Base-by-base conservation (phyloP, 352 stramenopile species). In the Pythium chondricola region DNA sequence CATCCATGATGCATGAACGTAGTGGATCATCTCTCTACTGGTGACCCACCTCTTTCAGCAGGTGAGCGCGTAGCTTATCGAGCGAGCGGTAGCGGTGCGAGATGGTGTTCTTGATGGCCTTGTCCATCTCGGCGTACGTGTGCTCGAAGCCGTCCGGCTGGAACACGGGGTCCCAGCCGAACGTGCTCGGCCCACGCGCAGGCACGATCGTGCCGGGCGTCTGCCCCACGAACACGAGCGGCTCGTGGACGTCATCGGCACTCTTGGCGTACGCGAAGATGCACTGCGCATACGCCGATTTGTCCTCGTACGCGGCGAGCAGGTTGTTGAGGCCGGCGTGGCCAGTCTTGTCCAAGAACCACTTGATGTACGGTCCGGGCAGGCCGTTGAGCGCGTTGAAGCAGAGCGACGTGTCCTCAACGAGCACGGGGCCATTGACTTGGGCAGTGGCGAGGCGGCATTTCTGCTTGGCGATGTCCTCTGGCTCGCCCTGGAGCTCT, bases 291-390 rank as follows among this genome's bases (percentile, higher is more conserved):
- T 98, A 98, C 4, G 94, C 96, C 39, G 77, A 88, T 63, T 98
- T 98, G 76, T 98, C 95, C 31, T 93, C 73, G 60, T 97, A 98
- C 6, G 76, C 92, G 11, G 73, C 71, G 33, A 98, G 65, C 70
- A 99, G 73, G 52, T 97, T 97, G 65, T 98, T 98, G 60, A 83
- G 96, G 35, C 74, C 96, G 38, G 47, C 91, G 79, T 84, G 91
- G 47, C 92, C 93, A 48, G 85, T 97, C 60, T 96, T 97, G 31
- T 98, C 88, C 9, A 99, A 71, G 58, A 99, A 99, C 93, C 95
- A 98, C 74, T 98, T 99, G 57, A 98, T 96, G 73, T 99, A 99
- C 21, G 94, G 91, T 0, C 96, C 95, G 0, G 96, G 96, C 1
- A 99, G 81, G 0, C 88, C 95, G 32, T 85, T 65, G 6, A 99